Evolutionary conservation across 805 yeast species (phyloP).

Genomic region (Saccharomycodes ludwigii): DNA sequence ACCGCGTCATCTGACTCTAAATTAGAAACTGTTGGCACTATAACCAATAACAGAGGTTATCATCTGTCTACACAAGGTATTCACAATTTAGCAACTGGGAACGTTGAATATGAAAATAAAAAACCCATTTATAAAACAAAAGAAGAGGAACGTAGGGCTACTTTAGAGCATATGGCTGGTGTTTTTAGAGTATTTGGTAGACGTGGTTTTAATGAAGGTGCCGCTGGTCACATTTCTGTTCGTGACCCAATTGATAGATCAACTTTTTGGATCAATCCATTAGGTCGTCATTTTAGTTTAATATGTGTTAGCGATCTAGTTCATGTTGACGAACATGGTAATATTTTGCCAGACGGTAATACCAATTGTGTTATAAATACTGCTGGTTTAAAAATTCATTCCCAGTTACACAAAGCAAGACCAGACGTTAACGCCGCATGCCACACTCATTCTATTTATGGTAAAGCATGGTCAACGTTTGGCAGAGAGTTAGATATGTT

Average conservation of each 20-base stretch:
- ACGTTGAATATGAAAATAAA: conserved; percentile 8
- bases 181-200: conserved; percentile 79
- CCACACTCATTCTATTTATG: conserved; percentile 51
- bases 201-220: conserved; percentile 62
- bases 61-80: conserved; percentile 9
- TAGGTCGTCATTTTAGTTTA: conserved; percentile 61
- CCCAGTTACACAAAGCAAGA: conserved; percentile 49
- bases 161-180: conserved; percentile 62
- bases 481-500: conserved; percentile 61
- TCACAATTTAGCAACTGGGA: conserved; percentile 13
- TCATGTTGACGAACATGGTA: conserved; percentile 44
- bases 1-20: no score
- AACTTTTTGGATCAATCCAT: conserved; percentile 84
- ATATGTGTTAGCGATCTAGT: conserved; percentile 53
- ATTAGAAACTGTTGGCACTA: no score
- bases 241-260: conserved; percentile 73
- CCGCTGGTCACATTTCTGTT: conserved; percentile 78
- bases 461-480: conserved; percentile 51
- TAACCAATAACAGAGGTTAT: background rate
- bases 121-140: conserved; percentile 11
- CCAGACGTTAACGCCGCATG: conserved; percentile 62
- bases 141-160: conserved; percentile 13
- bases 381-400: conserved; percentile 59
- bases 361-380: conserved; percentile 37
- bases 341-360: conserved; percentile 40